Conservation (phyloP, 108 stramenopile genomes). For the Chaetoceros muelleri region DNA sequence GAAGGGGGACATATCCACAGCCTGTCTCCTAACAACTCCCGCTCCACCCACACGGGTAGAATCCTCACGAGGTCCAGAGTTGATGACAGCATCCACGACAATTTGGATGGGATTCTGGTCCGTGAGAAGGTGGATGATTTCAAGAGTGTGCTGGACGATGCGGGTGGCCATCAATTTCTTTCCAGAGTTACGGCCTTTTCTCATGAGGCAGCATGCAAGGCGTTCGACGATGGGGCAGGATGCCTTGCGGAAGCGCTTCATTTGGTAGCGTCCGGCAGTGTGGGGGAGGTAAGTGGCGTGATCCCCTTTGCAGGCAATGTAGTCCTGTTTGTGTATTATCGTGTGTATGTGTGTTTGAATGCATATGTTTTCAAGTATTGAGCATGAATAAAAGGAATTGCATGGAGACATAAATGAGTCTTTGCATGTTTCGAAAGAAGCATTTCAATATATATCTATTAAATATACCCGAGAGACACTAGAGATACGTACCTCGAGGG, state of each 20-base stretch:
- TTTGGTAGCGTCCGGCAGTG: slow-evolving; percentile 99
- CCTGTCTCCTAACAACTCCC: slow-evolving; percentile 99
- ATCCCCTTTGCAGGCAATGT: slow-evolving; percentile 95
- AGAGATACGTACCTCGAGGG: slow-evolving; percentile 63
- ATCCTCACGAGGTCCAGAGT: slow-evolving; percentile 99
- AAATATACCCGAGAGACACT: too few species aligned
- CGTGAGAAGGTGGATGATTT: slow-evolving; percentile 98
- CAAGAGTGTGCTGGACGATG: slow-evolving; percentile 98
- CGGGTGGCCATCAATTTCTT: slow-evolving; percentile 99
- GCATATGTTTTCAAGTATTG: too few species aligned
- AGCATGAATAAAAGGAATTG: too few species aligned
- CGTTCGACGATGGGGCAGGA: slow-evolving; percentile 99
- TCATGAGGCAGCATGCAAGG: slow-evolving; percentile 96
- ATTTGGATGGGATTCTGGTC: slow-evolving; percentile 99
- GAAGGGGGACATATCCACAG: slow-evolving; percentile 99
- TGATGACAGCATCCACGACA: slow-evolving; percentile 98
- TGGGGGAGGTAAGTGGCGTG: slow-evolving; percentile 98
- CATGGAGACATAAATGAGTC: too few species aligned
- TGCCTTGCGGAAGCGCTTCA: slow-evolving; percentile 99
- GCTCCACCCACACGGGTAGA: slow-evolving; percentile 99
- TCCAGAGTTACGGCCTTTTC: slow-evolving; percentile 96
- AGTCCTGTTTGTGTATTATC: too few species aligned
- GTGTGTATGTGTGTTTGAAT: too few species aligned
- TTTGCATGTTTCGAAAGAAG: too few species aligned
- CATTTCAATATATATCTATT: too few species aligned